Conservation (phyloP, 148 eudicot species). For the Camellia sinensis region DNA sequence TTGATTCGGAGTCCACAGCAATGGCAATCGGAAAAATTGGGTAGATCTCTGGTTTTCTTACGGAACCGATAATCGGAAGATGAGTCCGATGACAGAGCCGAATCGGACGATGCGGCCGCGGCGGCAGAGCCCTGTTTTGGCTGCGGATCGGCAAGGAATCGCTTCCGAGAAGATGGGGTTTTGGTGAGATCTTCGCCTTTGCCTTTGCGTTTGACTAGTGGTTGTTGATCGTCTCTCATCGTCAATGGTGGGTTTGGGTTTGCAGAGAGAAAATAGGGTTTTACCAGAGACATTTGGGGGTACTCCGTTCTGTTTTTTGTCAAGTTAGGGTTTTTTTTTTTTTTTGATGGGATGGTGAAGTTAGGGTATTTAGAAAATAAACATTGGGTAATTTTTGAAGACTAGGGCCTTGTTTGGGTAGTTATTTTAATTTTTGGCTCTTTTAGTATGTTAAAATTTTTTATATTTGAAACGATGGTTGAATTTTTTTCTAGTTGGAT, state of each 20-base stretch:
- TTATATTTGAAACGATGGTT: no score
- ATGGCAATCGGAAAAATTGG: conserved; percentile 80
- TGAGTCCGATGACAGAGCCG: conserved; percentile 16
- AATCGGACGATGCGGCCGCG: conserved; percentile 20
- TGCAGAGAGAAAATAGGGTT: conserved; percentile 7
- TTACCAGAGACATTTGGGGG: background rate
- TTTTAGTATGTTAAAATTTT: no score
- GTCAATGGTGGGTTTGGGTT: background rate
- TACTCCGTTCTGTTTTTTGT: background rate
- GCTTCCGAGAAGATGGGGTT: conserved; percentile 16
- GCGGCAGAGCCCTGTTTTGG: conserved; percentile 3
- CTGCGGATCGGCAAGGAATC: conserved; percentile 17
- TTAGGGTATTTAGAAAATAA: background rate
- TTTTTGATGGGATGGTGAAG: no score
- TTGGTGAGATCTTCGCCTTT: background rate
- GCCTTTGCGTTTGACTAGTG: no score
- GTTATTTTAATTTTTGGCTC: no score
- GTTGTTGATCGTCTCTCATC: background rate
- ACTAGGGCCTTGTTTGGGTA: no score
- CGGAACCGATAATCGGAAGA: conserved; percentile 12
- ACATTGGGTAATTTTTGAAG: no score
- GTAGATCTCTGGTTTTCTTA: conserved; percentile 73
- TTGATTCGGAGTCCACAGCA: conserved; percentile 58
- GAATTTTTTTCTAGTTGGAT: no score
- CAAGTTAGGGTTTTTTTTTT: background rate